Evolutionary conservation across 169 alveolate species (phyloP).

Genomic region (Eimeria praecox): DNA sequence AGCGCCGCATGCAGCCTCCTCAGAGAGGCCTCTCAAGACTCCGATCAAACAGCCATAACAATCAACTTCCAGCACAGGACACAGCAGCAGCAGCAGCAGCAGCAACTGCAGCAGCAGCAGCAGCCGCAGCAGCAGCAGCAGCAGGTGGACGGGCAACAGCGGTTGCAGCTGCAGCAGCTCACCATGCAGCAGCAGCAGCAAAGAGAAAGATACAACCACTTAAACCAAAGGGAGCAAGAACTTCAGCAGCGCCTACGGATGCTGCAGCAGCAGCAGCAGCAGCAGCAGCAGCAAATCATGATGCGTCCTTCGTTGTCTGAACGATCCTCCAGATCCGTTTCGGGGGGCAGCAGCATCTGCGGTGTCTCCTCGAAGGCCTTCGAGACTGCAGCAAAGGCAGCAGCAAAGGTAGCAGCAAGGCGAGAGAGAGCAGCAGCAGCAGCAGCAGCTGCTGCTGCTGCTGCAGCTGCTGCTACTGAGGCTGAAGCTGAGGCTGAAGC

Average conservation of each 20-base stretch:
- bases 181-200: constrained; percentile 38
- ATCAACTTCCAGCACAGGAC: constrained; percentile 40
- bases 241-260: background rate
- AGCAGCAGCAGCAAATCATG: background rate
- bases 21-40: background rate
- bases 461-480: background rate
- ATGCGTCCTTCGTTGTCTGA: background rate
- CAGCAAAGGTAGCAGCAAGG: constrained; percentile 38
- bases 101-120: constrained; percentile 21
- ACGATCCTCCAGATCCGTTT: background rate
- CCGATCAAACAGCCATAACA: background rate
- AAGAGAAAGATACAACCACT: background rate
- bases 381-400: constrained; percentile 11
- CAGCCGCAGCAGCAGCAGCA: constrained; percentile 23
- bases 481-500: background rate
- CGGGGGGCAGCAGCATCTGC: no score
- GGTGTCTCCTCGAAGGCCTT: background rate
- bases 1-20: background rate
- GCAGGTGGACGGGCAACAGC: background rate
- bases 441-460: constrained; percentile 11
- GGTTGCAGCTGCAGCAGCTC: background rate
- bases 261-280: constrained; percentile 35
- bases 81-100: background rate
- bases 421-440: constrained; percentile 3
- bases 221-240: background rate